A percentile compares a stretch with the other conserved stretches of the same genome.
Conservation (phyloP, 768 basidiomycete genomes). For the Tulasnella sp. region DNA sequence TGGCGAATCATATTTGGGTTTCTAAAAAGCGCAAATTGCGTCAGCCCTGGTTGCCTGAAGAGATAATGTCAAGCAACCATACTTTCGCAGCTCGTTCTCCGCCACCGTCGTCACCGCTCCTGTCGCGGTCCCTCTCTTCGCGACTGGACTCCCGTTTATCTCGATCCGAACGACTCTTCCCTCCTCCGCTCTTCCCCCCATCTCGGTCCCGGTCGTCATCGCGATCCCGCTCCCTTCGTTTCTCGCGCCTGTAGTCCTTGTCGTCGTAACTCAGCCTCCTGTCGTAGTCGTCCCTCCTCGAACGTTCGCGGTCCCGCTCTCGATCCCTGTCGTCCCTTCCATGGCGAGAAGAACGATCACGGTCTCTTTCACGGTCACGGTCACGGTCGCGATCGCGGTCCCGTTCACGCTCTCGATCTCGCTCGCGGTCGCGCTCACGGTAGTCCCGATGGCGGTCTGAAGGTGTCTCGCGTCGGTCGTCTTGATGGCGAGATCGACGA, state of each 20-base stretch:
- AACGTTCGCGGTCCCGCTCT: conserved; percentile 29
- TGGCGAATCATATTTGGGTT: conserved; percentile 11
- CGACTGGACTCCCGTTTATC: conserved; percentile 31
- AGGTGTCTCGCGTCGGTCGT: conserved; percentile 36
- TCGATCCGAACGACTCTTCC: conserved; percentile 26
- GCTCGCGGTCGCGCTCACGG: conserved; percentile 40
- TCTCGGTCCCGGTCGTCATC: conserved; percentile 36
- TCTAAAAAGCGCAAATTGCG: neutral
- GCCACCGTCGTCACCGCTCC: conserved; percentile 28
- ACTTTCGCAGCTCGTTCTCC: conserved; percentile 31
- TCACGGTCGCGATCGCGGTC: conserved; percentile 22
- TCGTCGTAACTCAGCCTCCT: conserved; percentile 39
- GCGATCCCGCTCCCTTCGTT: conserved; percentile 38
- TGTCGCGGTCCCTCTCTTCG: neutral
- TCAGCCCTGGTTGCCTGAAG: conserved; percentile 33
- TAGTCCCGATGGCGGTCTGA: conserved; percentile 30
- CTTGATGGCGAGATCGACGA: conserved; percentile 19
- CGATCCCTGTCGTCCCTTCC: conserved; percentile 26
- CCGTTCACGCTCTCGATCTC: conserved; percentile 32
- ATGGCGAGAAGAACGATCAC: conserved; percentile 25
- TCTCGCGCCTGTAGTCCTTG: conserved; percentile 34
- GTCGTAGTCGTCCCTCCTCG: conserved; percentile 30
- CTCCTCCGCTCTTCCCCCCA: conserved; percentile 25
- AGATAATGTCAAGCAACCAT: conserved; percentile 33
- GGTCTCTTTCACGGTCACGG: conserved; percentile 17